Base-by-base conservation (phyloP, 2,329 filamentous ascomycete genomes). In the Colletotrichum siamense region DNA sequence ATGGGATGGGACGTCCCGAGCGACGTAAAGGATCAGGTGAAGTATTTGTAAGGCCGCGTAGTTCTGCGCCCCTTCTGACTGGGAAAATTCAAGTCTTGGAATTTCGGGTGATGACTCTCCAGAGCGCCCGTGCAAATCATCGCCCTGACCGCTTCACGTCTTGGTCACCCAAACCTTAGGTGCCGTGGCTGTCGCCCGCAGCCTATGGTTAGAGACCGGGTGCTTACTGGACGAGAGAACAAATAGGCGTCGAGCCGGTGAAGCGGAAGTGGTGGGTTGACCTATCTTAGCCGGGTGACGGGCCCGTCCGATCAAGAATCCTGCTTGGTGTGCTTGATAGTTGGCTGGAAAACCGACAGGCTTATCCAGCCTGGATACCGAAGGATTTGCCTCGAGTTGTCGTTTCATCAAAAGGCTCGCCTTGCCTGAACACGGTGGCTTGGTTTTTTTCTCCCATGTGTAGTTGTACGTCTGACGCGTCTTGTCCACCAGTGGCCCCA, bases 121-220 rank as follows among this genome's bases (percentile, higher is more conserved):
- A n/a, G 18, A 73, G 55, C 61, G 57, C 30, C 70, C 73, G 69
- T 73, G 69, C 69, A 57, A 75, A 73, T 63, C 57, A 26, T 77
- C 71, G 75, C 75, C 75, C 65, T 71, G 75, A 75, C 75, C 75
- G 75, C 75, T 70, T 62, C 67, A 70, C 30, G 66, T 75, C 65
- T 75, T 63, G 62, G 65, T 77, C 36, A 66, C 55, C 61, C 39
- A 73, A 77, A 71, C 75, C 59, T 75, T 62, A 62, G 62, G n/a
- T 62, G 61, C 32, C 55, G 61, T 75, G 71, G 61, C 67, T 77
- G 49, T 62, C 70, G 64, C 63, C 49, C 34, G 68, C 34, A 69
- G 59, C 34, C 26, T 68, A 44, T 65, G 64, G 59, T 65, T 59
- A 34, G 70, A 16, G 34, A 44, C 32, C 36, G 61, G 15, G 64